Evolutionary conservation across 2,329 filamentous ascomycete species (phyloP).

Genomic region (Colletotrichum lentis): DNA sequence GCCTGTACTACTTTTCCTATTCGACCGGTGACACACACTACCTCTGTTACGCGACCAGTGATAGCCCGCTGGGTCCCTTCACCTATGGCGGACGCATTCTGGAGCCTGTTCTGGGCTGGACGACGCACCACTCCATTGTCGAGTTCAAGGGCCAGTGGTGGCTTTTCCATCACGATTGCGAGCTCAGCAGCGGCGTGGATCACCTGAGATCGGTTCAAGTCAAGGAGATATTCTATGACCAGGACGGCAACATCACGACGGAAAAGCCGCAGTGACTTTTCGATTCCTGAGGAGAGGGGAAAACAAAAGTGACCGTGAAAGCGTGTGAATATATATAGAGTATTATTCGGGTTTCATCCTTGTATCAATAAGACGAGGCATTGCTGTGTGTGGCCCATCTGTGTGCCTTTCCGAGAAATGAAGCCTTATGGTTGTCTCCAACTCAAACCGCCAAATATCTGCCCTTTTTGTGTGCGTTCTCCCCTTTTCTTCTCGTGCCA

Average conservation of each 20-base stretch:
- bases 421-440: neutral
- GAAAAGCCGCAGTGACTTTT: slow-evolving; percentile 46
- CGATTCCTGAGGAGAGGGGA: no score
- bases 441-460: neutral
- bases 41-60: slow-evolving; percentile 72
- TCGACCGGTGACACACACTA: slow-evolving; percentile 82
- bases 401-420: neutral
- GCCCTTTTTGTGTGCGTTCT: neutral
- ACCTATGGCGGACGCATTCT: slow-evolving; percentile 75
- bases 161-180: slow-evolving; percentile 79
- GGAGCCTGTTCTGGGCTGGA: slow-evolving; percentile 82
- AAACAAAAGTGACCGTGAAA: neutral
- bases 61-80: slow-evolving; percentile 74
- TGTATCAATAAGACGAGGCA: neutral
- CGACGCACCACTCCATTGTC: slow-evolving; percentile 81
- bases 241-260: slow-evolving; percentile 66
- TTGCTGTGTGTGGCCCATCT: neutral
- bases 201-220: slow-evolving; percentile 79
- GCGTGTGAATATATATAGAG: neutral
- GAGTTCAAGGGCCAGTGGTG: slow-evolving; percentile 77
- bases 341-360: neutral
- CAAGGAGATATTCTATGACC: slow-evolving; percentile 76
- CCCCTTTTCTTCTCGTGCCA: neutral
- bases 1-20: slow-evolving; percentile 78
- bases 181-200: slow-evolving; percentile 72